Evolutionary conservation across 2,329 filamentous ascomycete species (phyloP).

Genomic region (Annulohypoxylon truncatum): DNA sequence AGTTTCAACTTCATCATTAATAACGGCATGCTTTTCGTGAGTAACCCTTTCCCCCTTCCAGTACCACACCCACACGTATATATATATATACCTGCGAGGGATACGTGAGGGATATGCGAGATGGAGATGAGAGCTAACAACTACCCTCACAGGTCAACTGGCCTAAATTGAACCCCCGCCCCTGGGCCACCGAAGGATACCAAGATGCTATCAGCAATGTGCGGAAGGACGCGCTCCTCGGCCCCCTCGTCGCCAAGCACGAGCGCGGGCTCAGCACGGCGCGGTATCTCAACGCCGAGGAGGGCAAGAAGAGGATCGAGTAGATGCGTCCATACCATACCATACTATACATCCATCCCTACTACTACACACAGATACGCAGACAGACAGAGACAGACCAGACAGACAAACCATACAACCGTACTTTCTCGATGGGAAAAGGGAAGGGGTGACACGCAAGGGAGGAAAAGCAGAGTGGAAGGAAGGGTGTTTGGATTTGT

Average conservation of each 20-base stretch:
- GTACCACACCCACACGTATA: background rate
- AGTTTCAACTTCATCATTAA: slow-evolving; percentile 79
- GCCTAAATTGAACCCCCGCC: slow-evolving; percentile 93
- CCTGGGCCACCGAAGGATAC: slow-evolving; percentile 88
- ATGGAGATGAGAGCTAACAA: slow-evolving; percentile 37
- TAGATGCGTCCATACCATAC: slow-evolving; percentile 55
- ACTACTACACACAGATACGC: background rate
- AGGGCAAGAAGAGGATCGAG: slow-evolving; percentile 98
- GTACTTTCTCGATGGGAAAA: background rate
- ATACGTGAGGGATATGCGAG: background rate
- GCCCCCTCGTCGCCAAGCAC: slow-evolving; percentile 77
- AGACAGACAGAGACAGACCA: background rate
- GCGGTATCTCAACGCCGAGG: slow-evolving; percentile 86
- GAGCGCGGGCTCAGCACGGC: slow-evolving; percentile 87
- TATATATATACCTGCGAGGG: too few relatives aligned
- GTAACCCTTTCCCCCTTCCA: slow-evolving; percentile 54
- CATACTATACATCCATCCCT: background rate
- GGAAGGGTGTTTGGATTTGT: background rate
- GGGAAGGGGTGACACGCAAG: background rate
- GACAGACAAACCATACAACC: background rate
- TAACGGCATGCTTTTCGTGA: slow-evolving; percentile 94
- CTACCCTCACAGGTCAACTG: slow-evolving; percentile 82
- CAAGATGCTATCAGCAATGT: slow-evolving; percentile 87
- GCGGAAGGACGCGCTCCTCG: slow-evolving; percentile 83
- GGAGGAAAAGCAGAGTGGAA: background rate